Evolutionary conservation across 75 land plant species (phyloP), one percentile per base, ranked within the genome.

Genomic region (Adiantum capillusveneris): DNA sequence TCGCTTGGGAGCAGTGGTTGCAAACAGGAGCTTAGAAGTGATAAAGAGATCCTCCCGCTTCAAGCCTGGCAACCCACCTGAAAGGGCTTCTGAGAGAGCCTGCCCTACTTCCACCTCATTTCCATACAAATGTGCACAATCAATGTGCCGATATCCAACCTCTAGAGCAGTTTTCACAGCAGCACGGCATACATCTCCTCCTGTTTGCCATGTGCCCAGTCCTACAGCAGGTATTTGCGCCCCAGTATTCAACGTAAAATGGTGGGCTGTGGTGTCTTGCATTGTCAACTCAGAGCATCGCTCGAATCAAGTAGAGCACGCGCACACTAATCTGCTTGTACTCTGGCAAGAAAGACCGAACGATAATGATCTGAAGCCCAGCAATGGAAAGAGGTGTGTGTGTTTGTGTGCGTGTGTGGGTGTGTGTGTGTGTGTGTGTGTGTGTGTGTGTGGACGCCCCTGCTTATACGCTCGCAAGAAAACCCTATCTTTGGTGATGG

Each of bases 121-220:
- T 1, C 90, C 87, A 67, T 86, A 86, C 25, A 83, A 71, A 80
- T 86, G 90, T 3, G 86, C 90, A 64, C 86, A 86, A 44, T 86
- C 90, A 20, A 86, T 58, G 41, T 83, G 86, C 2, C 81, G 67
- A 55, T 86, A 86, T 1, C 90, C 90, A 19, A 75, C 81, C 27
- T 75, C 52, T 43, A 86, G 65, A 1, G 87, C 86, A 17, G 71
- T 80, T 43, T 62, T 63, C 1, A 86, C 87, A 1, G 87, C 84
- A 20, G 61, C 70, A 20, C 72, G 63, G 54, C 83, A 86, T 2
- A 74, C 44, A 46, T 76, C 81, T 22, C 86, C 87, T 19, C 77
- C 87, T 25, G 63, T 66, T 63, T 83, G 81, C 90, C 90, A 86
- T 66, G 87, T 83, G 24, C 87, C 83, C 27, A 86, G 66, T 6